Base-by-base conservation (phyloP, 352 stramenopile species). In the Phytophthora agathidicida region DNA sequence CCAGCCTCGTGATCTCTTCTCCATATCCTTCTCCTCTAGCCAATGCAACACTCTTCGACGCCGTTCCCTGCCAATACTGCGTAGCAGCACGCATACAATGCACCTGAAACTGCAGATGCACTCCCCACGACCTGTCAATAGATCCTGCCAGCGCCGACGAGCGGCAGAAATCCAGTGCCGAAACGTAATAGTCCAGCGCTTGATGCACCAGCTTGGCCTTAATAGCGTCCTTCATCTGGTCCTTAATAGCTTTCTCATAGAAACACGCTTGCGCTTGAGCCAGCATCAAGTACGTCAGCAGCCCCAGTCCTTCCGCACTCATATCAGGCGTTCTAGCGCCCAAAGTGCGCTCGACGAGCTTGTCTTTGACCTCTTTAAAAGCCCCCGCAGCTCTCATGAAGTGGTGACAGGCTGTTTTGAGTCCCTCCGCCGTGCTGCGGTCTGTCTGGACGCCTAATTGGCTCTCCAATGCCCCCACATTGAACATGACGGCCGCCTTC, bases 181-280 rank as follows among this genome's bases (percentile, higher is more conserved):
- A 68, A 8, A 60, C 35, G 63, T 92, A 92, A 23, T 80, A 84
- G 32, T 88, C 81, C 43, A 86, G 75, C 26, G 83, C 80, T 58
- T 96, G 83, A 45, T 86, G 74, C 51, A 89, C 86, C 16, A 96
- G 68, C 51, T 93, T 96, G 17, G 86, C 75, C 70, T 93, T 91
- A 52, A 96, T 82, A 9, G 59, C 75, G 53, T 92, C 75, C 37
- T 91, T 92, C 76, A 91, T 88, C 46, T 84, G 70, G 65, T 97
- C 89, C 44, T 93, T 94, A 24, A 97, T 89, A 16, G 88, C 81
- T 60, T 97, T 97, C 59, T 97, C 87, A 60, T 96, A 97, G 49
- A 96, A 96, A 47, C 89, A 96, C n/a, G 88, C 87, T 54, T 96
- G 86, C 19, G 84, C 84, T 61, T 96, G 86, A 13, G 84, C 86